Percentiles rank a stretch among this genome's conserved stretches.
These are phyloP conservation scores for Melocanna baccifera DNA, from an alignment of 176 grass and related monocot species.

Conservation along the genomic window DNA sequence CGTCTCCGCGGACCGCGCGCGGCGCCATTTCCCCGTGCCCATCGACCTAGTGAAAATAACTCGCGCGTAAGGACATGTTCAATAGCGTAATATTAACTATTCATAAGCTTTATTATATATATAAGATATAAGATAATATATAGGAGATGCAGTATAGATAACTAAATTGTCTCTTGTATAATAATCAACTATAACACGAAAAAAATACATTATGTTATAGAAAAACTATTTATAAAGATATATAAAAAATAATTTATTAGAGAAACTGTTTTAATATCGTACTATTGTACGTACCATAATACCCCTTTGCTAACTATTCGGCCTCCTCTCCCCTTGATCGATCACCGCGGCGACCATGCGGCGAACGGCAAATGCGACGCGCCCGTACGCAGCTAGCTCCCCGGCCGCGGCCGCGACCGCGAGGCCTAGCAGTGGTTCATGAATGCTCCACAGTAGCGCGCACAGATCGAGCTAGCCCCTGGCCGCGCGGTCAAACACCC, in stretches of 20 bases:
- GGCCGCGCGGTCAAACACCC: conserved; percentile 11
- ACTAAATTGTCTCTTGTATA: no score
- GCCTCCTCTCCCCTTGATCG: background rate
- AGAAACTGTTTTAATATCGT: no score
- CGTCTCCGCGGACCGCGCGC: background rate
- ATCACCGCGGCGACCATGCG: background rate
- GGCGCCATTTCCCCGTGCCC: background rate
- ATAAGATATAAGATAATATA: no score
- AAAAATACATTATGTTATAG: no score
- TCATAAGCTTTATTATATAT: no score
- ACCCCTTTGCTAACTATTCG: background rate
- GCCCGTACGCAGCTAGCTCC: background rate
- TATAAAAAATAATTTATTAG: no score
- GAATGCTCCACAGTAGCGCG: conserved; percentile 9
- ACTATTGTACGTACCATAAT: no score
- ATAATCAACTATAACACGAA: no score
- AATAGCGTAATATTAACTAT: no score
- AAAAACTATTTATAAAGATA: no score
- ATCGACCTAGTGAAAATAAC: background rate
- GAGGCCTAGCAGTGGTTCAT: background rate
- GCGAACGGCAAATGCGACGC: background rate
- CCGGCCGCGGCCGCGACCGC: background rate
- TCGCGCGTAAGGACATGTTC: no score
- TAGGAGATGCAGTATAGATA: no score
- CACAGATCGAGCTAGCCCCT: background rate